A percentile compares a stretch with the other conserved stretches of the same genome.
These are phyloP conservation scores for Collybia sordida DNA, from an alignment of 768 basidiomycete genomes.

Conservation along the genomic window DNA sequence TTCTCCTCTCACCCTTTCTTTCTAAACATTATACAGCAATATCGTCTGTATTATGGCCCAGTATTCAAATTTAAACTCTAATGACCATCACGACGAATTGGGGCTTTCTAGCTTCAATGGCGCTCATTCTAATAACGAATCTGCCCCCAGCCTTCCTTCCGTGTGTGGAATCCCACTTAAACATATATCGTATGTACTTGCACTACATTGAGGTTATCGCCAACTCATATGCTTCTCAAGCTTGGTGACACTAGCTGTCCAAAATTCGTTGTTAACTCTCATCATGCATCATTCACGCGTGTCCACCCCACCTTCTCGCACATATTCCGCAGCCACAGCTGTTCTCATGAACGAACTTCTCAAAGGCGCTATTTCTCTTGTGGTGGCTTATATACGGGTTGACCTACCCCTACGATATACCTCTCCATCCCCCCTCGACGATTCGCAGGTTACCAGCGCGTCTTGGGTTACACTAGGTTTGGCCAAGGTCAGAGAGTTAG, in stretches of 20 bases:
- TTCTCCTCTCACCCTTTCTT: background rate
- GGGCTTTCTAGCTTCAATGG: constrained; percentile 24
- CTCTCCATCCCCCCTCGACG: constrained; percentile 20
- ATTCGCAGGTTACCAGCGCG: constrained; percentile 23
- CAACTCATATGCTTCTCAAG: constrained; percentile 30
- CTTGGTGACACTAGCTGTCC: constrained; percentile 82
- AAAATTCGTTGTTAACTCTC: constrained; percentile 88
- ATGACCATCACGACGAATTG: constrained; percentile 41
- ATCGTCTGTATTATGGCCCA: constrained; percentile 17
- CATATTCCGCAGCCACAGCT: constrained; percentile 92
- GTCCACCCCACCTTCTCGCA: constrained; percentile 67
- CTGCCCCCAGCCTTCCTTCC: constrained; percentile 43
- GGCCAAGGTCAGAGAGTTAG: constrained; percentile 50
- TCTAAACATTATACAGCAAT: background rate
- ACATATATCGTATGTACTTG: constrained; percentile 68
- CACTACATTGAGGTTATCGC: background rate
- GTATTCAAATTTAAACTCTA: constrained; percentile 20
- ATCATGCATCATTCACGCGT: constrained; percentile 97
- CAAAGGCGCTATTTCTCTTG: constrained; percentile 85
- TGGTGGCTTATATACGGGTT: constrained; percentile 75
- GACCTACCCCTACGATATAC: constrained; percentile 29
- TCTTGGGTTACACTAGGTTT: background rate
- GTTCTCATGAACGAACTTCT: constrained; percentile 93
- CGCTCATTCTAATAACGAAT: constrained; percentile 24
- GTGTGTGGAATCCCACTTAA: constrained; percentile 74